Conservation (phyloP, 495 filamentous ascomycete species). For the Letharia lupina region DNA sequence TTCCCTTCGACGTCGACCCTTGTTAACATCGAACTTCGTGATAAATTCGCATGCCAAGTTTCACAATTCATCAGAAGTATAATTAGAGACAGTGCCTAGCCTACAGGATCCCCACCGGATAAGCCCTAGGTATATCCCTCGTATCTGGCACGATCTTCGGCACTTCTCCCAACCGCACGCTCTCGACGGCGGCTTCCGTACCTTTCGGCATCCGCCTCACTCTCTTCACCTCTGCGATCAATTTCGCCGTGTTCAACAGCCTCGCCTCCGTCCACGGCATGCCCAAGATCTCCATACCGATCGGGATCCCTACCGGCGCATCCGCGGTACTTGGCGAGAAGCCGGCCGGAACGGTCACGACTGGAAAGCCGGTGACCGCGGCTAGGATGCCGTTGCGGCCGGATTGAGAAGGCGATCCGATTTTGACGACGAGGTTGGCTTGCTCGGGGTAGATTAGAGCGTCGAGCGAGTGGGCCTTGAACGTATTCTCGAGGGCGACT, state of each 20-base stretch:
- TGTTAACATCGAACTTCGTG: too few species aligned
- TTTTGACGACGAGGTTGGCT: constrained; percentile 50
- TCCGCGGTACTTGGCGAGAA: constrained; percentile 37
- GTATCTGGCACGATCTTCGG: constrained; percentile 36
- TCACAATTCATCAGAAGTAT: too few species aligned
- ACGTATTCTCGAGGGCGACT: constrained; percentile 38
- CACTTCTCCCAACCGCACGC: constrained; percentile 30
- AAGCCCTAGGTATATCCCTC: constrained; percentile 34
- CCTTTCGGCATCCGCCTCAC: constrained; percentile 40
- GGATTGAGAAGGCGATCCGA: constrained; percentile 46
- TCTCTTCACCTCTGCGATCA: constrained; percentile 35
- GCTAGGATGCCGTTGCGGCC: constrained; percentile 59
- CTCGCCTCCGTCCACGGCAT: constrained; percentile 43
- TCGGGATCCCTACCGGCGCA: constrained; percentile 48
- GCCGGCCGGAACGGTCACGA: constrained; percentile 51
- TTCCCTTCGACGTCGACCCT: too few species aligned
- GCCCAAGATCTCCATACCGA: constrained; percentile 59
- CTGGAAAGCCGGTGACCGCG: constrained; percentile 54
- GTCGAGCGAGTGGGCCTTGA: constrained; percentile 42
- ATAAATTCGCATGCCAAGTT: too few species aligned
- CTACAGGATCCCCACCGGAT: constrained; percentile 34
- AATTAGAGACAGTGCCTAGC: too few species aligned
- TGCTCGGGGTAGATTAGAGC: constrained; percentile 60
- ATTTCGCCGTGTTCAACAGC: constrained; percentile 44
- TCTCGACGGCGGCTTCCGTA: constrained; percentile 32